These are phyloP conservation scores for Chenopodium suecicum DNA, from an alignment of 148 eudicot genomes.

Conservation along the genomic window DNA sequence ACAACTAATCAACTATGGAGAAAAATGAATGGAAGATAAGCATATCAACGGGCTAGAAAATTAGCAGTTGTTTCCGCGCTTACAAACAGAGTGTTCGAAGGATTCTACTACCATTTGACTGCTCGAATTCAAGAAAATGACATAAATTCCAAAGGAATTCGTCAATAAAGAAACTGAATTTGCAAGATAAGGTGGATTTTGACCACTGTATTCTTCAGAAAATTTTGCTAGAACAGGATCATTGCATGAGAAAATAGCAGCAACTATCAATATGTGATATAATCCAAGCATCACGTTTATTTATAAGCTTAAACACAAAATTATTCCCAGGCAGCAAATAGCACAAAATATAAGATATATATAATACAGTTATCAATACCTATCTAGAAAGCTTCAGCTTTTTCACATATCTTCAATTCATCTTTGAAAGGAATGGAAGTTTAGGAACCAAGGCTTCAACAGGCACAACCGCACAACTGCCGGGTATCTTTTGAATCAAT, in stretches of 20 bases:
- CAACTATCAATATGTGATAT: background rate
- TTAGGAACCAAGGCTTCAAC: constrained; percentile 45
- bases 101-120: background rate
- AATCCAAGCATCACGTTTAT: background rate
- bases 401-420: constrained; percentile 84
- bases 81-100: background rate
- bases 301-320: background rate
- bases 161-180: background rate
- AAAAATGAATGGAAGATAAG: background rate
- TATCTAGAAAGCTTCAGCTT: constrained; percentile 69
- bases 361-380: constrained; percentile 38
- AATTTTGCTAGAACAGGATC: background rate
- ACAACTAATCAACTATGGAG: background rate
- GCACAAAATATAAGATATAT: background rate
- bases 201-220: background rate
- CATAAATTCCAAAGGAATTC: too few relatives aligned
- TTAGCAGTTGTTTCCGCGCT: background rate
- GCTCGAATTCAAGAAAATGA: background rate
- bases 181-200: background rate
- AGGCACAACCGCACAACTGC: constrained; percentile 70
- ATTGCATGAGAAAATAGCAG: background rate
- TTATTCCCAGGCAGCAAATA: background rate
- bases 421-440: constrained; percentile 56
- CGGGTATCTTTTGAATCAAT: constrained; percentile 32
- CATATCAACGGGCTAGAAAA: background rate